These are phyloP conservation scores for Rhodamnia rubescens DNA, from an alignment of 345 rosid species.

Conservation along the genomic window DNA sequence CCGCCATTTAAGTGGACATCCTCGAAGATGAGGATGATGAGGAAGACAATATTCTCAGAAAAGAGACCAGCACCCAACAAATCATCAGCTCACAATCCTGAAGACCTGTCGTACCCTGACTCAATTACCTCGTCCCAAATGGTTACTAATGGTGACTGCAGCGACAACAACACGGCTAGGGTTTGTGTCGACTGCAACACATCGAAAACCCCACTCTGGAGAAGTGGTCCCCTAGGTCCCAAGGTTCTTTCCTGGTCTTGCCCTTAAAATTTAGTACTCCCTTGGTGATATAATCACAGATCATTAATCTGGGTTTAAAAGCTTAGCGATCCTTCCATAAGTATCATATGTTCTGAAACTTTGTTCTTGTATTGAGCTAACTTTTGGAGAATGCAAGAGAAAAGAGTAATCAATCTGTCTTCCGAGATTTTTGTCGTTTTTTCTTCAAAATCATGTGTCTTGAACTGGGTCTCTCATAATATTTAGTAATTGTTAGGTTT, in stretches of 20 bases:
- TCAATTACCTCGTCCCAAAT: neutral
- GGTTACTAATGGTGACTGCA: neutral
- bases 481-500: neutral
- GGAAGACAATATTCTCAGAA: conserved; percentile 43
- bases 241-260: conserved; percentile 37
- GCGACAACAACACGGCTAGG: conserved; percentile 18
- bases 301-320: neutral
- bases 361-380: neutral
- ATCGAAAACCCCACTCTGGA: conserved; percentile 93
- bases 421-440: neutral
- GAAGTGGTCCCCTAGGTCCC: conserved; percentile 92
- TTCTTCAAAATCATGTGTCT: neutral
- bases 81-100: neutral
- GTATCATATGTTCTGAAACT: neutral
- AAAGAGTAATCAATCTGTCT: neutral
- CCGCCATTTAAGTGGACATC: conserved; percentile 45
- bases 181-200: conserved; percentile 91
- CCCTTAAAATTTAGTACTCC: neutral
- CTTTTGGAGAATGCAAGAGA: neutral
- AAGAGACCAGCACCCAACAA: neutral
- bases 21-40: conserved; percentile 80
- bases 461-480: neutral
- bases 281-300: neutral
- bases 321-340: neutral
- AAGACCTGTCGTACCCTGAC: neutral